Evolutionary conservation across 805 yeast genomes (phyloP).

Genomic region (Candida dajiaensis): DNA sequence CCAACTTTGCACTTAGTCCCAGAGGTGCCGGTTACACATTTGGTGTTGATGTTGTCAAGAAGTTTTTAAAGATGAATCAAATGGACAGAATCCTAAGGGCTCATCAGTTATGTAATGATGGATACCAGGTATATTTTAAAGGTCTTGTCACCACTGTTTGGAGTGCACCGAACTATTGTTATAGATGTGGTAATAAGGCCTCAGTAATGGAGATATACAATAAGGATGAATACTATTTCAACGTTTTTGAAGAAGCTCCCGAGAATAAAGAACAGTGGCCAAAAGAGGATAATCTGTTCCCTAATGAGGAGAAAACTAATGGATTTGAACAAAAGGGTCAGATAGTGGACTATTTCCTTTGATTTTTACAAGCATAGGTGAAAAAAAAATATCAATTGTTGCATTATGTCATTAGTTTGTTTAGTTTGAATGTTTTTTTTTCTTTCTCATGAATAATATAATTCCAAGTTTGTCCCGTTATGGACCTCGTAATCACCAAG

Average conservation of each 20-base stretch:
- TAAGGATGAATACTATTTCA: conserved; percentile 66
- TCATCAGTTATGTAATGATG: conserved; percentile 95
- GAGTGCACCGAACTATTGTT: conserved; percentile 98
- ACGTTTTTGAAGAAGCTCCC: conserved; percentile 96
- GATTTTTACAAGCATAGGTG: conserved; percentile 3
- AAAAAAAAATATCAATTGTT: not conserved
- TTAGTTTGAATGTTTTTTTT: conserved; percentile 1
- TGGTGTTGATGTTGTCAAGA: conserved; percentile 85
- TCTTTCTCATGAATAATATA: conserved; percentile 57
- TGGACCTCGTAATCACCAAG: conserved; percentile 94
- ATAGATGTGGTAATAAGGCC: conserved; percentile 94
- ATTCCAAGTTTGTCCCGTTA: conserved; percentile 80
- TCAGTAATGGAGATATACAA: conserved; percentile 86
- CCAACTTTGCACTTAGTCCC: conserved; percentile 82
- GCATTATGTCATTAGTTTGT: not conserved
- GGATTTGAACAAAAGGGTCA: conserved; percentile 22
- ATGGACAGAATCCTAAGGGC: conserved; percentile 85
- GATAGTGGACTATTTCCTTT: conserved; percentile 49
- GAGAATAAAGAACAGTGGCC: conserved; percentile 58
- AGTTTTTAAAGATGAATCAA: conserved; percentile 71
- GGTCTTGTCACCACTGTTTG: conserved; percentile 94
- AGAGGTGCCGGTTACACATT: conserved; percentile 98
- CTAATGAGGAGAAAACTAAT: conserved; percentile 2
- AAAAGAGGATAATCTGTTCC: conserved; percentile 19
- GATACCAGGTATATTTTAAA: conserved; percentile 85